Evolutionary conservation across 176 grass and related monocot genomes (phyloP).

Genomic region (Oryza longistaminata): DNA sequence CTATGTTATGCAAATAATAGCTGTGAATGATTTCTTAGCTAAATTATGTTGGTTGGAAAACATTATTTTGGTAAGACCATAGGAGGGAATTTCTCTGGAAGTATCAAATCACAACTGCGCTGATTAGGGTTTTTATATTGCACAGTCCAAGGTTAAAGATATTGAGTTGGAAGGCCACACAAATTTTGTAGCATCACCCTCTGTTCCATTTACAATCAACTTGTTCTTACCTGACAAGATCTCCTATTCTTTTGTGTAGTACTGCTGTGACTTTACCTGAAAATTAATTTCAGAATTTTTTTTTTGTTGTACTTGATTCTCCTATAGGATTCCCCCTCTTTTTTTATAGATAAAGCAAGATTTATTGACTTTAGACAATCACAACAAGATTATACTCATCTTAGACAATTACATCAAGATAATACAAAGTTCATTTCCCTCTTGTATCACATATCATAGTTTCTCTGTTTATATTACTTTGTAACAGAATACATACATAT

Average conservation of each 20-base stretch:
- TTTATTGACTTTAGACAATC: too few relatives aligned
- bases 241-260: slow-evolving; percentile 22
- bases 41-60: neutral
- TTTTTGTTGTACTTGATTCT: slow-evolving; percentile 1
- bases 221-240: neutral
- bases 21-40: slow-evolving; percentile 24
- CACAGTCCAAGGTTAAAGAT: slow-evolving; percentile 92
- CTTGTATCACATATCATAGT: too few relatives aligned
- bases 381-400: too few relatives aligned
- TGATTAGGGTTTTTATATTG: slow-evolving; percentile 37
- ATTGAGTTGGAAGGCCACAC: slow-evolving; percentile 95
- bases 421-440: too few relatives aligned
- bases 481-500: too few relatives aligned
- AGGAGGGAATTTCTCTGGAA: neutral
- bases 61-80: neutral
- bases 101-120: slow-evolving; percentile 15
- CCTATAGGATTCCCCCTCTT: neutral
- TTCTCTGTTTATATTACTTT: too few relatives aligned
- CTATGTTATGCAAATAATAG: neutral
- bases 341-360: too few relatives aligned
- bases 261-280: neutral
- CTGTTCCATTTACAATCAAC: slow-evolving; percentile 18
- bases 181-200: slow-evolving; percentile 82
- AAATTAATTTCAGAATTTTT: neutral
- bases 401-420: too few relatives aligned